Percentiles rank a stretch among this genome's conserved stretches.
Conservation (phyloP, 2,329 filamentous ascomycete genomes). For the Fusarium tjaetaba region DNA sequence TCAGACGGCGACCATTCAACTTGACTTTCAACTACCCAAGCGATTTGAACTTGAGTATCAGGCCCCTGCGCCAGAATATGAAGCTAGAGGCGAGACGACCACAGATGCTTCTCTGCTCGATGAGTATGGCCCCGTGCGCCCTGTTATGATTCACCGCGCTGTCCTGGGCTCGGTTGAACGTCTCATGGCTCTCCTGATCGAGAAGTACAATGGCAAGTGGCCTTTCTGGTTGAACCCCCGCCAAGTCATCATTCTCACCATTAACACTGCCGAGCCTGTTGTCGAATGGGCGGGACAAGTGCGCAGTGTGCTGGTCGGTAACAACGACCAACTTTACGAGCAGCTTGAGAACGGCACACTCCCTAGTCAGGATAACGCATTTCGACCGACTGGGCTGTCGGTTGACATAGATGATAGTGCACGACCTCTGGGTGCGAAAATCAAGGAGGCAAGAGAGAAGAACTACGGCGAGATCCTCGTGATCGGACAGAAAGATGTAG, state of each 20-base stretch:
- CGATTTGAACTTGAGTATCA: conserved; percentile 82
- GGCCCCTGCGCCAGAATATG: conserved; percentile 71
- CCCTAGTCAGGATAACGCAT: conserved; percentile 54
- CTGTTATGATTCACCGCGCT: conserved; percentile 86
- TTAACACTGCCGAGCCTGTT: conserved; percentile 70
- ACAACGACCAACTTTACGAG: conserved; percentile 46
- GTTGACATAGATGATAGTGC: conserved; percentile 76
- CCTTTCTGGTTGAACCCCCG: conserved; percentile 90
- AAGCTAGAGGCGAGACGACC: conserved; percentile 63
- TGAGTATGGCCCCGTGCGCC: conserved; percentile 68
- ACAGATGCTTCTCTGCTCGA: conserved; percentile 58
- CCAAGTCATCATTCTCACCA: conserved; percentile 78
- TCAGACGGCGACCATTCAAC: conserved; percentile 87
- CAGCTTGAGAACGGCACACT: conserved; percentile 46
- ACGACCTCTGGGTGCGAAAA: conserved; percentile 73
- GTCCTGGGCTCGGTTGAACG: conserved; percentile 87
- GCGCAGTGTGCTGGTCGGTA: conserved; percentile 63
- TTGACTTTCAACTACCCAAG: conserved; percentile 89
- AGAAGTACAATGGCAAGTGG: conserved; percentile 82
- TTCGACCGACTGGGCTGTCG: conserved; percentile 68
- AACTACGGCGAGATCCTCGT: conserved; percentile 80
- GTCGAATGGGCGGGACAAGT: conserved; percentile 59
- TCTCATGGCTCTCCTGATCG: conserved; percentile 85
- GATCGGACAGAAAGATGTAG: conserved; percentile 73
- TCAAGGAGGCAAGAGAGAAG: conserved; percentile 74